Evolutionary conservation across 2,329 filamentous ascomycete genomes (phyloP), one percentile per base, ranked within the genome.

Genomic region (Coniochaeta hoffmannii): DNA sequence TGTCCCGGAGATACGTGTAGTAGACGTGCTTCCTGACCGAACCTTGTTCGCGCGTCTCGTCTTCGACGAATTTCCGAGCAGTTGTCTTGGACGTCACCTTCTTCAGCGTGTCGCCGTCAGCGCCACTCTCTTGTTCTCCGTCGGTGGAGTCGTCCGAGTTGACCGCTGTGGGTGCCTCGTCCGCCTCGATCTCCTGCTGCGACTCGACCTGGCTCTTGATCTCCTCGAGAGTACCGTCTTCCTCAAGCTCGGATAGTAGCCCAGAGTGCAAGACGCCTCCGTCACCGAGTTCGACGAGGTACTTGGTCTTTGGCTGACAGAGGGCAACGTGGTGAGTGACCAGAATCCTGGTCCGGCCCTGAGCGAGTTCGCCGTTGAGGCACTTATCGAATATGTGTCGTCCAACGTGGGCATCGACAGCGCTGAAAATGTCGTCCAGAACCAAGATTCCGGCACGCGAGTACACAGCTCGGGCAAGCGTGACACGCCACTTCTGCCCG

Each of bases 391-490:
- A 90, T 51, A 93, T 85, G 63, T 90, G 87, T 28, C 87, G 81
- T 15, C 89, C 89, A 30, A 91, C 89, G 64, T 92, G 88, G 3
- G 88, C 86, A 68, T 95, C 90, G 9, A 94, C 83, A 10, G 89
- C 85, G 65, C 86, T 90, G 68, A 95, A 92, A 38, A 93, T 89
- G 64, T 95, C 90, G 66, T 95, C 90, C 63, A 94, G 76, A 17
- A 94, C 74, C 5, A 95, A 73, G 59, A 91, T 85, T 0, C 87
- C 85, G 1, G 88, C 88, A 14, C 89, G 78, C 1, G 88, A 92
- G 68, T 94, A 94, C 17, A 94, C 75, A 1, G 89, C 89, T 50
- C 90, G 78, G 1, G 89, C 90, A 61, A 95, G 83, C 0, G 88
- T 89, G 31, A 94, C 80, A 53, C 90, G 81, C 87, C 89, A 92